These are phyloP conservation scores for Zymoseptoria ardabiliae DNA, from an alignment of 2,329 filamentous ascomycete genomes.

Conservation along the genomic window DNA sequence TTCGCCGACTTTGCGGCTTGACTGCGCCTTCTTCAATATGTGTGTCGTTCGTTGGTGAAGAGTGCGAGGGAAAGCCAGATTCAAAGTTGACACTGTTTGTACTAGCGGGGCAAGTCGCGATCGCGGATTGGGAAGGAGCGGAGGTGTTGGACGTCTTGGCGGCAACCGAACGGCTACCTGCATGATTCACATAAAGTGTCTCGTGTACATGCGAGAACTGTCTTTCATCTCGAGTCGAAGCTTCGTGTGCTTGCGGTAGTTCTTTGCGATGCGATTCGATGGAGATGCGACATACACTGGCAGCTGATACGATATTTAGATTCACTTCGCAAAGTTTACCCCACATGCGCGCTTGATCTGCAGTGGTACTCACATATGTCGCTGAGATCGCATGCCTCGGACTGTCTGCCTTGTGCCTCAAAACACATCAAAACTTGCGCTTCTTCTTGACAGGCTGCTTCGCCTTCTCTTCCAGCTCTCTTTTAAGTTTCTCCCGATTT, in stretches of 20 bases:
- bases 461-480: slow-evolving; percentile 44
- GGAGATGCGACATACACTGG: background rate
- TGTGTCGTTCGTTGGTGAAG: background rate
- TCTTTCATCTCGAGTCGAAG: background rate
- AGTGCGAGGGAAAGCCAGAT: background rate
- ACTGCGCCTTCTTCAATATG: background rate
- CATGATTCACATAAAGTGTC: background rate
- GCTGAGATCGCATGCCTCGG: background rate
- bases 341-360: background rate
- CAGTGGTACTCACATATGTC: background rate
- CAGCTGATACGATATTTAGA: background rate
- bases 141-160: background rate
- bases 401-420: background rate
- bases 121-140: background rate
- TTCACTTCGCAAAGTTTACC: background rate
- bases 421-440: slow-evolving; percentile 43
- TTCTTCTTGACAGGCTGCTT: slow-evolving; percentile 51
- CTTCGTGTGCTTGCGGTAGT: background rate
- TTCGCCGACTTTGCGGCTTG: background rate
- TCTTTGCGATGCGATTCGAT: background rate
- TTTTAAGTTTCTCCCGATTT: slow-evolving; percentile 51
- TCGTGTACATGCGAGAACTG: background rate
- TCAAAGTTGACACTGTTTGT: background rate
- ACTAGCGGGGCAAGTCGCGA: background rate
- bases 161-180: background rate